Percentiles rank a stretch among this genome's conserved stretches.
Conservation (phyloP, 2,329 filamentous ascomycete species). For the Fusarium sp. region DNA sequence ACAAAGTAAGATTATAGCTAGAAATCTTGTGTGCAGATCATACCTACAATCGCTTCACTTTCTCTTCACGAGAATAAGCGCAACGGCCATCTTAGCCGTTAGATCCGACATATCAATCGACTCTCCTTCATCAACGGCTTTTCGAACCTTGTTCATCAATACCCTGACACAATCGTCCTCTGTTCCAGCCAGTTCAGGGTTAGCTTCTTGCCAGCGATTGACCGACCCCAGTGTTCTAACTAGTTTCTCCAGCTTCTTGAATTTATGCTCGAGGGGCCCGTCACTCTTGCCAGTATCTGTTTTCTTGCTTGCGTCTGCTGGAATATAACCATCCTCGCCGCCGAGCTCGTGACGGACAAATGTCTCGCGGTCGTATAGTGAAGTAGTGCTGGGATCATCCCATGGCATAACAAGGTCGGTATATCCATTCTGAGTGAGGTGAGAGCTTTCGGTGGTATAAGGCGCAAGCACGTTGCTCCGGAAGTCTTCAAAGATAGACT, state of each 20-base stretch:
- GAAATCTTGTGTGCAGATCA: neutral
- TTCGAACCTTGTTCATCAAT: neutral
- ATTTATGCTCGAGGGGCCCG: accelerated
- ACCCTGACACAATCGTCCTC: neutral
- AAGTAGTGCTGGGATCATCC: neutral
- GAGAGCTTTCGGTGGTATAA: neutral
- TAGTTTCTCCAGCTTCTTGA: slow-evolving; percentile 6
- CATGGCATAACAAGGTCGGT: slow-evolving; percentile 14
- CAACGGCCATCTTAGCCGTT: neutral
- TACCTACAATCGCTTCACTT: neutral
- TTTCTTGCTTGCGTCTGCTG: accelerated
- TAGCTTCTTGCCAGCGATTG: slow-evolving; percentile 11
- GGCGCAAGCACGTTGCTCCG: neutral
- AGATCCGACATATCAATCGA: neutral
- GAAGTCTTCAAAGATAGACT: slow-evolving; percentile 1
- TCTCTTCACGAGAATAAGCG: slow-evolving; percentile 3
- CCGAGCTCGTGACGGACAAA: neutral
- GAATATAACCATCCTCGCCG: neutral
- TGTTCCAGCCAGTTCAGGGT: neutral
- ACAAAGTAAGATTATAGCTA: neutral
- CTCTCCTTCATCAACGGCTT: neutral
- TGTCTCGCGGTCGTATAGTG: neutral
- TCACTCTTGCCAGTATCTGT: accelerated
- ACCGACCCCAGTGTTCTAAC: neutral
- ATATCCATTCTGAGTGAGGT: slow-evolving; percentile 3